These are phyloP conservation scores for Sporodiniella umbellata DNA, from an alignment of 371 early-diverging fungal species.

Conservation along the genomic window DNA sequence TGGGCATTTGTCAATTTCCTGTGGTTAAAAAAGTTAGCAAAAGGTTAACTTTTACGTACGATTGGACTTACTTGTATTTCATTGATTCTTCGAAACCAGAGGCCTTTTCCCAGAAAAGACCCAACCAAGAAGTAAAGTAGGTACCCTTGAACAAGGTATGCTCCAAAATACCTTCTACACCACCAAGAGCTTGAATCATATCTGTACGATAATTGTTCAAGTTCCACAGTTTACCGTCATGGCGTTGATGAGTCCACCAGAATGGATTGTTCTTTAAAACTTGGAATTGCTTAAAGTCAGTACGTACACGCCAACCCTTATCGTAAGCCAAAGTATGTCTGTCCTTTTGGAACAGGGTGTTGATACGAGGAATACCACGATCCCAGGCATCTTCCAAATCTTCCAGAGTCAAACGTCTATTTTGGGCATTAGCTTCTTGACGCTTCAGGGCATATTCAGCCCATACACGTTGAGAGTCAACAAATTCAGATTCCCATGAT, in stretches of 20 bases:
- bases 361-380: slow-evolving; percentile 98
- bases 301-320: slow-evolving; percentile 97
- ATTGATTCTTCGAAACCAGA: slow-evolving; percentile 51
- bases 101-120: slow-evolving; percentile 97
- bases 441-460: slow-evolving; percentile 97
- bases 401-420: slow-evolving; percentile 91
- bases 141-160: slow-evolving; percentile 98
- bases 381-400: slow-evolving; percentile 98
- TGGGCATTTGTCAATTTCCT: slow-evolving; percentile 98
- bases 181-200: slow-evolving; percentile 98
- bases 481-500: slow-evolving; percentile 98
- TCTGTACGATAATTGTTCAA: slow-evolving; percentile 97
- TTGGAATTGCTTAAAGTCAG: slow-evolving; percentile 97
- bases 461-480: slow-evolving; percentile 98
- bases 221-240: slow-evolving; percentile 98
- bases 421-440: slow-evolving; percentile 95
- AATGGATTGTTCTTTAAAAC: slow-evolving; percentile 94
- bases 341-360: slow-evolving; percentile 95
- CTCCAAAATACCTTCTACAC: slow-evolving; percentile 97
- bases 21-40: too few species aligned
- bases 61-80: slow-evolving; percentile 72
- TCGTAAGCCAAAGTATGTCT: slow-evolving; percentile 98
- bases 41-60: too few species aligned
- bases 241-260: slow-evolving; percentile 92
- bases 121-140: slow-evolving; percentile 96